phyloP scores from a whole-genome alignment of 2,329 filamentous ascomycete species.

The Cladosporium sp. region DNA sequence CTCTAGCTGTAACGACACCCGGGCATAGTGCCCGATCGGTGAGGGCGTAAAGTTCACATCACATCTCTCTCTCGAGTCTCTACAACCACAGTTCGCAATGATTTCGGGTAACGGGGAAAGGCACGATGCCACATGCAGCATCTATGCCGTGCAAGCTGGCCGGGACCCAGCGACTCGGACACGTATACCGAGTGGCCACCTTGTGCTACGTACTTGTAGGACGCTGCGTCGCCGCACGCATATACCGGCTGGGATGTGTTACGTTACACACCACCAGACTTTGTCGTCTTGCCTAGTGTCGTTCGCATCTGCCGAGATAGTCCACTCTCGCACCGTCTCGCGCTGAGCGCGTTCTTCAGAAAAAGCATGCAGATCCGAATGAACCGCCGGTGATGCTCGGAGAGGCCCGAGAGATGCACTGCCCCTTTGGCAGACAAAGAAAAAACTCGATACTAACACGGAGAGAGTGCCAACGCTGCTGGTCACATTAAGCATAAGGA shows the following conservation, averaged over 20 bases:
- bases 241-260: neutral
- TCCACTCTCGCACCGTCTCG: neutral
- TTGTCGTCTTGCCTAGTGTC: neutral
- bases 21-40: neutral
- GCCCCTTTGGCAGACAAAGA: slow-evolving; percentile 1
- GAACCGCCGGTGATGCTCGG: neutral
- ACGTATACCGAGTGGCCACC: neutral
- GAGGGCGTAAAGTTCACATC: neutral
- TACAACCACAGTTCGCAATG: slow-evolving; percentile 3
- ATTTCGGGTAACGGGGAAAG: slow-evolving; percentile 2
- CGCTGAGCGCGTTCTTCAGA: neutral
- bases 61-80: neutral
- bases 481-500: slow-evolving; percentile 16
- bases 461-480: neutral
- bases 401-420: neutral
- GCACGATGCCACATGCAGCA: slow-evolving; percentile 1
- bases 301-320: neutral
- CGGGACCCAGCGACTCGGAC: slow-evolving; percentile 7
- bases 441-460: neutral
- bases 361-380: slow-evolving; percentile 6
- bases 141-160: slow-evolving; percentile 10
- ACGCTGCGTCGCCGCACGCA: neutral
- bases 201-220: neutral
- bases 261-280: neutral
- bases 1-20: neutral